Base-by-base conservation (phyloP, 2,329 filamentous ascomycete species). In the Shiraia sp. region DNA sequence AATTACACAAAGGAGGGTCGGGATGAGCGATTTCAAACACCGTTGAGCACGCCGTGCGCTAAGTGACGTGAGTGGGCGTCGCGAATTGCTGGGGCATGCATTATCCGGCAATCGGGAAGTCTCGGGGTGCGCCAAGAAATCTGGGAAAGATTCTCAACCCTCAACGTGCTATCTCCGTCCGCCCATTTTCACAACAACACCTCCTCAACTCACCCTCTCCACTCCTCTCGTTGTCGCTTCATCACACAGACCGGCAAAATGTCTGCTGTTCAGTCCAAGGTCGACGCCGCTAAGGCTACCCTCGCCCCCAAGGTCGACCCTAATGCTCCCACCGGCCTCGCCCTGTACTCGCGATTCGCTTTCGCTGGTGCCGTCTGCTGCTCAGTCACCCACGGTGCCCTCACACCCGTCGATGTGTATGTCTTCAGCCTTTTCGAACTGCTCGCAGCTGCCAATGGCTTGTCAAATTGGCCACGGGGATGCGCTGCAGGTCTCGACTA, bases 371-470 rank as follows among this genome's bases (percentile, higher is more conserved):
- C 93, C 65, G 79, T 97, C 80, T 96, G 93, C 86, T 99, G 93
- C 78, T 93, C 91, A 65, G 79, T 97, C 78, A 99, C 93, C 71
- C 93, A 99, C 83, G 93, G 92, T 75, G 87, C 82, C 69, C 85
- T 97, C 66, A 99, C 93, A 62, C 93, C 93, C 70, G 90, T 99
- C 75, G 93, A 99, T 88, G 93, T 99, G 92, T 97, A 93, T 76
- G 92, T 88, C 49, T 42, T 28, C 46, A 45, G 28, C 15, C 19
- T 35, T 12, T 30, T 38, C 32, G 36, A 29, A 30, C 43, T 44
- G 33, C 2, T 34, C 16, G 17, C 36, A 43, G 17, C 23, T 35
- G 30, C 49, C 64, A 69, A 65, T 69, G 61, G 57, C 63, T 54
- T 27, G 14, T 33, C 38, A 45, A 42, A 27, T 32, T 35, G 36